Conservation (phyloP, 257 asterid species). For the Fraxinus excelsior region DNA sequence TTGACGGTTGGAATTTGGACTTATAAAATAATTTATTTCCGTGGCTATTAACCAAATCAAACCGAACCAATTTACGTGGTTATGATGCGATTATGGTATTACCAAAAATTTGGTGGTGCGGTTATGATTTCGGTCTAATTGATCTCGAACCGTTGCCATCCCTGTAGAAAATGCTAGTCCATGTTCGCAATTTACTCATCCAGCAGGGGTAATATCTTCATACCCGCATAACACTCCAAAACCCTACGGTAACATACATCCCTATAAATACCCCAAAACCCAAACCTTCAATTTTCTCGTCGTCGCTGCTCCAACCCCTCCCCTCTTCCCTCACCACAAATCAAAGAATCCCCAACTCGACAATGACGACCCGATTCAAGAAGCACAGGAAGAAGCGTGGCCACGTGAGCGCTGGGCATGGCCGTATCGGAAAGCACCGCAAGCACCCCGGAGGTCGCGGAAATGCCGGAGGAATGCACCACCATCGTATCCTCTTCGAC, state of each 20-base stretch:
- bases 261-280: slow-evolving; percentile 3
- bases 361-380: slow-evolving; percentile 42
- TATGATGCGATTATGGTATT: no score
- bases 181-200: neutral
- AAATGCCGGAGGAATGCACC: slow-evolving; percentile 47
- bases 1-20: no score
- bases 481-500: slow-evolving; percentile 45
- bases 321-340: neutral
- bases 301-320: neutral
- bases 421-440: slow-evolving; percentile 42
- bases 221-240: neutral
- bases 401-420: slow-evolving; percentile 51
- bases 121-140: no score
- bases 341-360: neutral
- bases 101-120: no score
- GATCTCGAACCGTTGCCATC: no score
- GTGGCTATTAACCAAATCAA: no score
- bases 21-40: no score
- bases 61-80: no score
- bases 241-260: neutral
- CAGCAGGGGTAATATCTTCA: neutral
- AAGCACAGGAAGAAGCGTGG: slow-evolving; percentile 50
- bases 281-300: neutral
- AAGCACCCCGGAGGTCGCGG: slow-evolving; percentile 46
- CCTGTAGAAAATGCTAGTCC: no score